A percentile compares a stretch with the other conserved stretches of the same genome.
These are phyloP conservation scores for Fusarium cicatricum DNA, from an alignment of 2,329 filamentous ascomycete genomes.

Conservation along the genomic window DNA sequence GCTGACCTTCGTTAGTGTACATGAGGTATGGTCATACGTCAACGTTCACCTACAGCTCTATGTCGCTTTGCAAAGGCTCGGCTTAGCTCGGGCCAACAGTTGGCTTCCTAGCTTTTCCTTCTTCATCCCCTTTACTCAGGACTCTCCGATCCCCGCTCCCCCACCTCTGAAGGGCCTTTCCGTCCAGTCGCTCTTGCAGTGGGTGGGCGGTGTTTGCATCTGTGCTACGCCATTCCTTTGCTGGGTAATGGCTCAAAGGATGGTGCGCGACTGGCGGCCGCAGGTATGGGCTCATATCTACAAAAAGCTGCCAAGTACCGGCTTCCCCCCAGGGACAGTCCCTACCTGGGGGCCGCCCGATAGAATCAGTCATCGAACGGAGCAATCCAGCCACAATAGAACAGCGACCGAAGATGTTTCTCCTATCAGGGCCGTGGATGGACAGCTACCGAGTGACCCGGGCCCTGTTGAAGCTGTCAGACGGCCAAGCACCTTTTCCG, in stretches of 20 bases:
- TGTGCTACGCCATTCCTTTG: conserved; percentile 57
- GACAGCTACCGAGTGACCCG: conserved; percentile 40
- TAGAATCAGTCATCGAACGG: conserved; percentile 25
- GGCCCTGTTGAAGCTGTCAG: conserved; percentile 47
- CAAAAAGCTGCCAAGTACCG: conserved; percentile 51
- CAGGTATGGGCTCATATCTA: conserved; percentile 52
- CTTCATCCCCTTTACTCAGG: conserved; percentile 62
- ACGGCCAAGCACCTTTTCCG: conserved; percentile 57
- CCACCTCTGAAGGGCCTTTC: conserved; percentile 52
- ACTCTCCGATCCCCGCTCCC: conserved; percentile 60
- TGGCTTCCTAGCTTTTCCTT: conserved; percentile 57
- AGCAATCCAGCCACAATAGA: conserved; percentile 30
- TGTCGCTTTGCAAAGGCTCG: conserved; percentile 61
- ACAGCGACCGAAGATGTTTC: conserved; percentile 37
- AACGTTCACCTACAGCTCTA: conserved; percentile 61
- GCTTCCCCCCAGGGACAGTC: conserved; percentile 40
- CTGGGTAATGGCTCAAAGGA: conserved; percentile 54
- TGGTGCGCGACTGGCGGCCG: conserved; percentile 49
- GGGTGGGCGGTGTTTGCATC: conserved; percentile 53
- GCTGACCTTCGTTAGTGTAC: conserved; percentile 38
- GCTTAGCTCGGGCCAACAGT: conserved; percentile 52
- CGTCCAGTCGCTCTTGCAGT: conserved; percentile 50
- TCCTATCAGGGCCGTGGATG: conserved; percentile 44
- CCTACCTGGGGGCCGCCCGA: conserved; percentile 21
- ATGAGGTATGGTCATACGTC: conserved; percentile 52